Evolutionary conservation across 2,329 filamentous ascomycete genomes (phyloP).

Genomic region (Fusarium mundagurra): DNA sequence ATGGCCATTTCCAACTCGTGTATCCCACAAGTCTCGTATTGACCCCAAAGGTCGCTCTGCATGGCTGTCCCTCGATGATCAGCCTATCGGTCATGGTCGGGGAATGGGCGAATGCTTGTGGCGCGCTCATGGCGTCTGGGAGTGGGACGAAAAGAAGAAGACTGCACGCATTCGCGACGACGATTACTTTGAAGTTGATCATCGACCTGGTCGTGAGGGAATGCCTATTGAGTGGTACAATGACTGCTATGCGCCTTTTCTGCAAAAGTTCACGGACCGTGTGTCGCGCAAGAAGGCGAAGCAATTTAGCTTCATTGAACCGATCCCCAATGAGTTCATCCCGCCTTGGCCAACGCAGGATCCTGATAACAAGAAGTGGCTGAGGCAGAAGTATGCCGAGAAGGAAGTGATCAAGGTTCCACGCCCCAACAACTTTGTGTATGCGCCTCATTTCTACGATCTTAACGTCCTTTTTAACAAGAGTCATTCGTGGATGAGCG

Average conservation of each 20-base stretch:
- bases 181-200: conserved; percentile 52
- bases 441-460: conserved; percentile 56
- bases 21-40: conserved; percentile 48
- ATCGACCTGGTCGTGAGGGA: conserved; percentile 49
- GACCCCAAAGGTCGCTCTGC: conserved; percentile 52
- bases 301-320: conserved; percentile 52
- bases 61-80: conserved; percentile 42
- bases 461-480: conserved; percentile 54
- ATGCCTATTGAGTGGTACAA: conserved; percentile 53
- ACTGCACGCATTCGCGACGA: conserved; percentile 40
- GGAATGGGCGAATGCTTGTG: conserved; percentile 52
- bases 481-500: conserved; percentile 49
- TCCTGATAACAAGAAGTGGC: conserved; percentile 11
- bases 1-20: conserved; percentile 53
- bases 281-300: conserved; percentile 44
- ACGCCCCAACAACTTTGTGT: conserved; percentile 50
- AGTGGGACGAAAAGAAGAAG: conserved; percentile 47
- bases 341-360: conserved; percentile 48
- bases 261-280: conserved; percentile 49
- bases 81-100: conserved; percentile 3
- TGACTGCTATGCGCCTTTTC: conserved; percentile 54
- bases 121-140: conserved; percentile 52
- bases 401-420: conserved; percentile 41
- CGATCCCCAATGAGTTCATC: conserved; percentile 54
- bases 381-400: conserved; percentile 40